Conservation (phyloP, 2,329 filamentous ascomycete genomes). For the Immersiporthe knoxdaviesiana region DNA sequence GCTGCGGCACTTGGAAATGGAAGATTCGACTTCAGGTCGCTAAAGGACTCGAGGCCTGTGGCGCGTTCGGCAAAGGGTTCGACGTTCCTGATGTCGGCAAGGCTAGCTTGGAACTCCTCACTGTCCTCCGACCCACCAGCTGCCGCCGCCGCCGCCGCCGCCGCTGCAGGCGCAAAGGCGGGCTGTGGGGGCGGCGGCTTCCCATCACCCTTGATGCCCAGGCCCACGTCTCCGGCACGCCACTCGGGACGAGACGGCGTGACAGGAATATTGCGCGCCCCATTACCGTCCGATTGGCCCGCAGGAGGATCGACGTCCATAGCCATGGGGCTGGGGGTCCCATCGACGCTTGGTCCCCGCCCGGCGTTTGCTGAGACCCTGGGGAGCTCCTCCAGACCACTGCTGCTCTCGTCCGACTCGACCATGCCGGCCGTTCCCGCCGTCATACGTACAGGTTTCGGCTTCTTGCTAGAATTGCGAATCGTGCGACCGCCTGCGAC, state of each 20-base stretch:
- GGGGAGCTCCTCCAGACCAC: constrained; percentile 40
- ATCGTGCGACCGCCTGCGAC: constrained; percentile 49
- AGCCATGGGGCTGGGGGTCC: constrained; percentile 55
- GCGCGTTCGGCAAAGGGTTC: constrained; percentile 55
- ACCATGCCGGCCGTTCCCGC: constrained; percentile 50
- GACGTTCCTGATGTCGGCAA: constrained; percentile 59
- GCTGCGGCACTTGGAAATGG: constrained; percentile 60
- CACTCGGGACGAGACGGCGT: constrained; percentile 64
- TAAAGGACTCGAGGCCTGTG: constrained; percentile 56
- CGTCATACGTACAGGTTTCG: constrained; percentile 59
- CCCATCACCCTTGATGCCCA: constrained; percentile 34
- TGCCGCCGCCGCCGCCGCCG: constrained; percentile 19
- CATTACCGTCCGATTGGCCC: constrained; percentile 35
- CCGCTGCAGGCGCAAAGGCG: constrained; percentile 26
- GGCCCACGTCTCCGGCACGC: constrained; percentile 54
- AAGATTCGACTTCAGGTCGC: constrained; percentile 58
- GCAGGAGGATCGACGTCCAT: constrained; percentile 68
- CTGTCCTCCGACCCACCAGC: constrained; percentile 58
- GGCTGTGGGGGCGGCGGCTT: constrained; percentile 27
- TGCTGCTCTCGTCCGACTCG: constrained; percentile 51
- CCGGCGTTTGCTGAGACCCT: constrained; percentile 31
- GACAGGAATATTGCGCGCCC: constrained; percentile 57
- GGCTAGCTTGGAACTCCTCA: constrained; percentile 57
- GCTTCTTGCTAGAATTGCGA: constrained; percentile 59
- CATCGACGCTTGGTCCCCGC: constrained; percentile 16